Evolutionary conservation across 768 basidiomycete species (phyloP), one percentile per base, ranked within the genome.

Genomic region (Russula brevipes): DNA sequence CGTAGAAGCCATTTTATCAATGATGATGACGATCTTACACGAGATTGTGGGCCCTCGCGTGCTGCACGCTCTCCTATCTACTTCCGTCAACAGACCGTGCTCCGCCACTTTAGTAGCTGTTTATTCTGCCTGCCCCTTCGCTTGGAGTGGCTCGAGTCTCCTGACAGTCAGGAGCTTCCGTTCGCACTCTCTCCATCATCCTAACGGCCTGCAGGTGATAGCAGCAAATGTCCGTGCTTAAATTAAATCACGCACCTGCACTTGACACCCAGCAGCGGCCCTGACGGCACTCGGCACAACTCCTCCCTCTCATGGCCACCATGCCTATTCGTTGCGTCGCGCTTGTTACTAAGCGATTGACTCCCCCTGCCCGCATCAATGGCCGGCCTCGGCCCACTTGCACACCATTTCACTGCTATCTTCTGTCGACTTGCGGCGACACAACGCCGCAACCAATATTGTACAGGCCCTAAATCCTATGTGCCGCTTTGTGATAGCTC

Each of bases 291-390:
- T 59, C 50, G 53, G 36, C 58, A 24, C 24, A 24, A 24, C 24
- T 24, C 24, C 24, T 24, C 59, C 57, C 63, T 64, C 54, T 64
- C 63, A 60, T 60, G 58, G 53, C 16, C 63, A 60, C 63, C 63
- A 64, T 55, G 63, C 63, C 54, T 54, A 51, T 42, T 64, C 63
- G 63, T 64, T 50, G 63, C 58, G 63, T 55, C 63, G 57, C 63
- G 63, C 63, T 60, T 60, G 58, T 64, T 64, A 59, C 62, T 63
- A 64, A 60, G 63, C 63, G 63, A 64, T 55, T 59, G 46, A 46
- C 31, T 59, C 36, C 31, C 57, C 53, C 39, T 17, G 9, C 49
- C 39, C 52, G 16, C 58, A 50, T 44, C 57, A 63, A 58, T 47
- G 45, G 33, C 9, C 14, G 16, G 42, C 45, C 46, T 59, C 41